Conservation (phyloP, 345 rosid genomes). For the Leavenworthia alabamica region DNA sequence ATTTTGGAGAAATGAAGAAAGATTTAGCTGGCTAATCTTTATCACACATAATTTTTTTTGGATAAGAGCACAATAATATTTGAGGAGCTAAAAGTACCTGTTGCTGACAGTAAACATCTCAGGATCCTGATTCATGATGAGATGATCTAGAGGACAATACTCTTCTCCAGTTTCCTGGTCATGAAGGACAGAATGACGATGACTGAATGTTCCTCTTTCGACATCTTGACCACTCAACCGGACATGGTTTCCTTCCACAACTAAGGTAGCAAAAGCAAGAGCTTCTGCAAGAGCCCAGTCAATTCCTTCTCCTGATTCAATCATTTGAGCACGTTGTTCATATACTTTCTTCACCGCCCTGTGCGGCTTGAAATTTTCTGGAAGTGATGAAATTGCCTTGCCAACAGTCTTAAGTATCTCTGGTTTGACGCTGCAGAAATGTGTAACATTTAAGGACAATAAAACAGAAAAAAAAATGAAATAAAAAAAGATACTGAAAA, state of each 20-base stretch:
- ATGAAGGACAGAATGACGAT: conserved; percentile 68
- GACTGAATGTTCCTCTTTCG: conserved; percentile 84
- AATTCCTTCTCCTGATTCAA: conserved; percentile 71
- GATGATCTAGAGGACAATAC: conserved; percentile 74
- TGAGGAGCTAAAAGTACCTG: conserved; percentile 42
- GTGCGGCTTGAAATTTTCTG: conserved; percentile 68
- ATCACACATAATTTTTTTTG: too few species aligned
- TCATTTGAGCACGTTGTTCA: conserved; percentile 70
- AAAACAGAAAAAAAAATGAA: not conserved
- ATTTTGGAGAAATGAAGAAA: not conserved
- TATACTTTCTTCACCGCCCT: conserved; percentile 74
- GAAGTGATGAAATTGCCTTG: conserved; percentile 58
- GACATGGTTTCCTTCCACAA: conserved; percentile 87
- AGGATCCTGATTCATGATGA: conserved; percentile 57
- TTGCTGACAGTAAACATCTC: conserved; percentile 90
- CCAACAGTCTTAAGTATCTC: conserved; percentile 82
- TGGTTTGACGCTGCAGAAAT: conserved; percentile 58
- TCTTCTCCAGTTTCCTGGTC: conserved; percentile 67
- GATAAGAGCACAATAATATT: too few species aligned
- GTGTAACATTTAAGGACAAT: conserved; percentile 2
- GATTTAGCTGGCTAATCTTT: too few species aligned
- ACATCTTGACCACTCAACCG: conserved; percentile 91
- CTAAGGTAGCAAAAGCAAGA: conserved; percentile 68
- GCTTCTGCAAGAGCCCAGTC: conserved; percentile 89
- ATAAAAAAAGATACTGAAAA: too few species aligned